These are phyloP conservation scores for Metarhizium anisopliae DNA, from an alignment of 2,329 filamentous ascomycete species.

Conservation along the genomic window DNA sequence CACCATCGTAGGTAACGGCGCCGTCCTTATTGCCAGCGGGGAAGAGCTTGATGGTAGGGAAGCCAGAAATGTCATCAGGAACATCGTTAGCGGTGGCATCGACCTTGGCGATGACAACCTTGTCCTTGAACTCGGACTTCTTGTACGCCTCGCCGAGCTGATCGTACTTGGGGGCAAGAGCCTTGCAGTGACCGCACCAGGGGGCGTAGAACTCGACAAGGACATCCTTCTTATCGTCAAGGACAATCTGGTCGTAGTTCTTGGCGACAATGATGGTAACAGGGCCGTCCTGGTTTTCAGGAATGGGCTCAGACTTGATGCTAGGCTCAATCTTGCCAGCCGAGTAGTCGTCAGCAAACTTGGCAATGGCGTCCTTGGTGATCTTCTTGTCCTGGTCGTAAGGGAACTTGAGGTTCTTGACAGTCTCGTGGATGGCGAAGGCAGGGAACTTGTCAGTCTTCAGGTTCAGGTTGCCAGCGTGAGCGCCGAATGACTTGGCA, in stretches of 20 bases:
- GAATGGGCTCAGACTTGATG: constrained; percentile 97
- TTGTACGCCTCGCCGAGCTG: constrained; percentile 74
- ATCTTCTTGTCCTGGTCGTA: constrained; percentile 79
- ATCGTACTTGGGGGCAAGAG: constrained; percentile 91
- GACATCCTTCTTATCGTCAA: constrained; percentile 93
- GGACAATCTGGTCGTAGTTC: constrained; percentile 84
- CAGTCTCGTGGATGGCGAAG: constrained; percentile 93
- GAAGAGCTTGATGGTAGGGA: constrained; percentile 99
- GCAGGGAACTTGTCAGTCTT: constrained; percentile 91
- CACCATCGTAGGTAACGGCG: constrained; percentile 79
- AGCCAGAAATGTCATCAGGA: constrained; percentile 91
- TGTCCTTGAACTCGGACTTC: constrained; percentile 69
- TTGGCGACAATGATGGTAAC: constrained; percentile 87
- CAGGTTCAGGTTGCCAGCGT: constrained; percentile 95
- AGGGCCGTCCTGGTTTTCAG: constrained; percentile 83
- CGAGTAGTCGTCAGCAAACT: constrained; percentile 79
- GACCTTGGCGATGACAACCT: constrained; percentile 93
- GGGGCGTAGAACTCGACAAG: constrained; percentile 97
- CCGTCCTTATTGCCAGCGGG: constrained; percentile 78
- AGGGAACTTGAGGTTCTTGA: constrained; percentile 96
- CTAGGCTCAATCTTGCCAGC: constrained; percentile 86
- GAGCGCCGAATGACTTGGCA: constrained; percentile 85
- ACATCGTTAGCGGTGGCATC: constrained; percentile 95
- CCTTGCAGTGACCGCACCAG: constrained; percentile 99
- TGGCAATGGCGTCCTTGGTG: constrained; percentile 58